Conservation (phyloP, 129 eudicot genomes). For the Scalesia atractyloides region DNA sequence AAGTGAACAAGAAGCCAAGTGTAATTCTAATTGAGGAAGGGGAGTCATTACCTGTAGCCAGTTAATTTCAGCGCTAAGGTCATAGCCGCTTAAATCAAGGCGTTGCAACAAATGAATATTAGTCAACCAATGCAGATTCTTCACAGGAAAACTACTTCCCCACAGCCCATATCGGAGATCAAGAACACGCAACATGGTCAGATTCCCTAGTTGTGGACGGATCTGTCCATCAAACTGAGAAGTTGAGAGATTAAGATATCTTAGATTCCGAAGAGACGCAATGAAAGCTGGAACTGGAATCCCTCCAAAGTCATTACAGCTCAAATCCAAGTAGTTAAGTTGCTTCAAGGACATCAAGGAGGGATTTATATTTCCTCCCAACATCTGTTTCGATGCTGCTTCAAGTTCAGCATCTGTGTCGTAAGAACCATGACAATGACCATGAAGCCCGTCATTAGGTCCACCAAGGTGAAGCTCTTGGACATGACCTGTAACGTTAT, state of each 20-base stretch:
- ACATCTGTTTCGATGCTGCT: slow-evolving; percentile 14
- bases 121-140: slow-evolving; percentile 30
- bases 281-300: slow-evolving; percentile 23
- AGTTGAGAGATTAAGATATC: slow-evolving; percentile 32
- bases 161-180: slow-evolving; percentile 10
- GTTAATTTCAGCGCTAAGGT: slow-evolving; percentile 15
- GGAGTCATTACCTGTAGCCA: slow-evolving; percentile 42
- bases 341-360: slow-evolving; percentile 19
- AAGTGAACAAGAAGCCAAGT: slow-evolving; percentile 29
- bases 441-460: slow-evolving; percentile 16
- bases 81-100: slow-evolving; percentile 17
- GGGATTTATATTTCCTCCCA: slow-evolving; percentile 33
- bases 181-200: slow-evolving; percentile 26
- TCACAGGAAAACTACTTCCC: not conserved
- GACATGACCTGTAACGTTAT: slow-evolving; percentile 31
- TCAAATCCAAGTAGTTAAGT: slow-evolving; percentile 33
- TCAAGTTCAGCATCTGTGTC: slow-evolving; percentile 18
- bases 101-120: slow-evolving; percentile 16
- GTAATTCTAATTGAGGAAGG: slow-evolving; percentile 36
- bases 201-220: slow-evolving; percentile 28
- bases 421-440: slow-evolving; percentile 5
- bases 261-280: slow-evolving; percentile 21
- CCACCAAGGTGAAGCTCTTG: slow-evolving; percentile 30
- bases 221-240: slow-evolving; percentile 22
- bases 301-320: slow-evolving; percentile 35